Evolutionary conservation across 805 yeast genomes (phyloP).

Genomic region (Saccharomycopsis fermentans): DNA sequence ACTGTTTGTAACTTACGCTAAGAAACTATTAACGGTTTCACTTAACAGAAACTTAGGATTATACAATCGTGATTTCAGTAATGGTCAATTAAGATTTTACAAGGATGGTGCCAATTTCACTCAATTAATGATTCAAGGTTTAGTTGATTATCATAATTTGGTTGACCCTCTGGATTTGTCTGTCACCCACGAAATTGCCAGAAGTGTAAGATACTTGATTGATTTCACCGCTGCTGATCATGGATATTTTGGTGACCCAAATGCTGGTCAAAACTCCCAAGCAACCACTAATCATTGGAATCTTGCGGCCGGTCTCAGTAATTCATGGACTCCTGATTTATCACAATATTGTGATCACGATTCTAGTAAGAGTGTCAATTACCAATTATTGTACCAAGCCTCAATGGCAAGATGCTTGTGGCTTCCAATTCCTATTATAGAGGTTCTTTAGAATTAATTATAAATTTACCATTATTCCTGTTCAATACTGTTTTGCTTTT

Average conservation of each 20-base stretch:
- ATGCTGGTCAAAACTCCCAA: conserved; percentile 6
- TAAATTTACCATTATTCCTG: neutral
- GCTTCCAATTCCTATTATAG: conserved; percentile 1
- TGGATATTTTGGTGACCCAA: conserved; percentile 4
- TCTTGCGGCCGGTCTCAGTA: conserved; percentile 1
- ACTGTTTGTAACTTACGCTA: conserved; percentile 32
- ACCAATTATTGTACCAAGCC: conserved; percentile 2
- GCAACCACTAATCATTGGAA: conserved; percentile 7
- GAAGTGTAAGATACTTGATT: conserved; percentile 1
- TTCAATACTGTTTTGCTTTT: neutral
- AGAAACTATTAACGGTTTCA: conserved; percentile 41
- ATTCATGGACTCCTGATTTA: neutral
- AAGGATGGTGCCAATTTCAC: conserved; percentile 53
- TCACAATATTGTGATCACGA: conserved; percentile 1
- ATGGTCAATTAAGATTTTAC: conserved; percentile 38
- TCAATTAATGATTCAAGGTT: conserved; percentile 55
- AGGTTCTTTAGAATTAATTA: neutral
- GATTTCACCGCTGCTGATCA: neutral
- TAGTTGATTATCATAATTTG: conserved; percentile 41
- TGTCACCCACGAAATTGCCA: conserved; percentile 1
- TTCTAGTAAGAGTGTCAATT: neutral
- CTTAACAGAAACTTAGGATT: conserved; percentile 48
- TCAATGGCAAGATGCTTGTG: conserved; percentile 8
- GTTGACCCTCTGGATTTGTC: neutral
- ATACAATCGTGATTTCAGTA: conserved; percentile 48